Percentiles rank a stretch among this genome's conserved stretches.
These are phyloP conservation scores for Sicyos edulis DNA, from an alignment of 306 rosid genomes.

Conservation along the genomic window DNA sequence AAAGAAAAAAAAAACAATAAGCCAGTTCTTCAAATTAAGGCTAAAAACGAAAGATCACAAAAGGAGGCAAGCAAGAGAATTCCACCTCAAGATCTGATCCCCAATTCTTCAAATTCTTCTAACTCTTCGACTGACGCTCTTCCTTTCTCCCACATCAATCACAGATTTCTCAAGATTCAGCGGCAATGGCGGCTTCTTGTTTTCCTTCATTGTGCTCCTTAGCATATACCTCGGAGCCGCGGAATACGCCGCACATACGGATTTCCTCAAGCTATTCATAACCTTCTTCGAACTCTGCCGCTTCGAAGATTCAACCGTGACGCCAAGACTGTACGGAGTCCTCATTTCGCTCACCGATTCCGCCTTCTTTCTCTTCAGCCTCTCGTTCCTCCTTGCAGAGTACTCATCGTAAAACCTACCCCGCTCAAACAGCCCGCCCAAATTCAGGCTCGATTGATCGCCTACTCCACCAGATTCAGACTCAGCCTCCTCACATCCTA, in stretches of 20 bases:
- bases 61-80: constrained; percentile 13
- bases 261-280: constrained; percentile 47
- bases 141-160: constrained; percentile 25
- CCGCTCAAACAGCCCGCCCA: constrained; percentile 46
- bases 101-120: constrained; percentile 31
- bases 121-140: constrained; percentile 31
- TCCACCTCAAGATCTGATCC: constrained; percentile 12
- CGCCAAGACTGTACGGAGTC: constrained; percentile 44
- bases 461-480: constrained; percentile 2
- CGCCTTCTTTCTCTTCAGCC: constrained; percentile 57
- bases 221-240: constrained; percentile 75
- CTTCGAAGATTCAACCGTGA: constrained; percentile 63
- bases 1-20: neutral
- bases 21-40: neutral
- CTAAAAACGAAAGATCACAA: neutral
- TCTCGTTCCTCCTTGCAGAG: constrained; percentile 85
- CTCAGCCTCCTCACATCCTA: constrained; percentile 29
- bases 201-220: constrained; percentile 77
- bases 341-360: constrained; percentile 26
- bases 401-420: constrained; percentile 78
- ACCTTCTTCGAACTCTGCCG: constrained; percentile 47
- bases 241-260: constrained; percentile 60
- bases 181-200: constrained; percentile 64
- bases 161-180: constrained; percentile 32
- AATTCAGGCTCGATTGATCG: constrained; percentile 14